Evolutionary conservation across 164 flowering plant species (phyloP), one percentile per base, ranked within the genome.

Genomic region (Annona squamosa): DNA sequence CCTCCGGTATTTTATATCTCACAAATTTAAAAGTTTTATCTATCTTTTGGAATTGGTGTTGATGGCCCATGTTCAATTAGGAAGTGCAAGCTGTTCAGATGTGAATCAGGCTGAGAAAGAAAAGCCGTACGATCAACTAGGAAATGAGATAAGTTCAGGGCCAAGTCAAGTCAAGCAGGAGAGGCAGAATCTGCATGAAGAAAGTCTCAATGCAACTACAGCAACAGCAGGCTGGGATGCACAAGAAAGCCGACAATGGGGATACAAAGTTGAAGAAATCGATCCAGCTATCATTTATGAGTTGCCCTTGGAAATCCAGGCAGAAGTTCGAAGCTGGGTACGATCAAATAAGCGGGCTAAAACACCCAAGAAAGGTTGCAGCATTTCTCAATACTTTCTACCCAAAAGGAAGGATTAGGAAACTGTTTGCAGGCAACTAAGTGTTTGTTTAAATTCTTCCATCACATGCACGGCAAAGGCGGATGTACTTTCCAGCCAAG

Each of bases 211-310:
- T 16, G 48, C 44, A 42, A 61, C 26, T 70, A 57, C 42, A 10
- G 42, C 19, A 42, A 73, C 68, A 69, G 70, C 43, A 5, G 71
- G 71, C 57, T 72, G 71, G n/a, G 71, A 6, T 67, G 81, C 37
- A 76, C 78, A 72, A 56, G 76, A 72, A 79, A 79, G 73, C 65
- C 82, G 78, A 71, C 37, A 71, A 65, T 90, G 95, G 92, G 76
- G 74, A 62, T 84, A 86, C 82, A 86, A 80, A 59, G 69, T 82
- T 26, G 90, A 90, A 71, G 97, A 92, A 73, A 91, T 92, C 74
- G 99, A 95, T 67, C 90, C 86, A 47, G 78, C 87, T 7, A 88
- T 92, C 46, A 75, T 95, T 47, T 82, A 87, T 72, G 98, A 95
- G 77, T 82, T 95, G 42, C 98, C 99, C 1, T 77, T 72, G 1